phyloP scores from a whole-genome alignment of 257 asterid genomes.

The Prunella vulgaris region DNA sequence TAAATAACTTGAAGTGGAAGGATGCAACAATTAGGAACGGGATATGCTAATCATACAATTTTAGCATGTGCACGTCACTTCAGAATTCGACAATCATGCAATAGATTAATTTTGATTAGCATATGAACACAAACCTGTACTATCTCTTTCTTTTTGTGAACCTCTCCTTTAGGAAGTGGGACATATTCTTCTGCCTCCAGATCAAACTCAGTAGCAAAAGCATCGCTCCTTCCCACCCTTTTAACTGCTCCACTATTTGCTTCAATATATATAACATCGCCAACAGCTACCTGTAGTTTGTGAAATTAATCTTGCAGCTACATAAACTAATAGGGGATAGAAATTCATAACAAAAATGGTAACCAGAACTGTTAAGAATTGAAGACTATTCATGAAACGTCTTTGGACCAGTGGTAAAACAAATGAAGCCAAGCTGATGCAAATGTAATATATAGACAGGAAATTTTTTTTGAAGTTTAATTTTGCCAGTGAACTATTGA shows the following conservation, averaged over 20 bases:
- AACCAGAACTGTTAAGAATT: neutral
- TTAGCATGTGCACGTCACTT: neutral
- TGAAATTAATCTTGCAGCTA: constrained; percentile 14
- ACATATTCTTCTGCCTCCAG: constrained; percentile 99
- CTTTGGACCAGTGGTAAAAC: constrained; percentile 3
- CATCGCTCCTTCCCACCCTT: constrained; percentile 98
- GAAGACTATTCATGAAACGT: neutral
- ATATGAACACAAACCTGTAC: constrained; percentile 60
- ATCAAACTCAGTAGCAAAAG: constrained; percentile 96
- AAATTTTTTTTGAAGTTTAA: neutral
- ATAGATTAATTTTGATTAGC: neutral
- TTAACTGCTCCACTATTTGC: constrained; percentile 95
- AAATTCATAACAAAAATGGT: neutral
- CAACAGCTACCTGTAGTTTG: constrained; percentile 83
- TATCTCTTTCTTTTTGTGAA: constrained; percentile 94
- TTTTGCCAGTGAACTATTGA: neutral
- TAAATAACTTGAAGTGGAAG: constrained; percentile 5
- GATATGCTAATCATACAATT: neutral
- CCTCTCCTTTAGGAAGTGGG: constrained; percentile 98
- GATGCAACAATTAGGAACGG: neutral
- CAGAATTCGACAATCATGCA: neutral
- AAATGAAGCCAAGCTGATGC: neutral
- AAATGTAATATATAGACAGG: neutral
- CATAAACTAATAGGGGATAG: neutral
- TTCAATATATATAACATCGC: constrained; percentile 95